A percentile compares a stretch with the other conserved stretches of the same genome.
These are phyloP conservation scores for Pholiota conissans DNA, from an alignment of 768 basidiomycete species.

Conservation along the genomic window DNA sequence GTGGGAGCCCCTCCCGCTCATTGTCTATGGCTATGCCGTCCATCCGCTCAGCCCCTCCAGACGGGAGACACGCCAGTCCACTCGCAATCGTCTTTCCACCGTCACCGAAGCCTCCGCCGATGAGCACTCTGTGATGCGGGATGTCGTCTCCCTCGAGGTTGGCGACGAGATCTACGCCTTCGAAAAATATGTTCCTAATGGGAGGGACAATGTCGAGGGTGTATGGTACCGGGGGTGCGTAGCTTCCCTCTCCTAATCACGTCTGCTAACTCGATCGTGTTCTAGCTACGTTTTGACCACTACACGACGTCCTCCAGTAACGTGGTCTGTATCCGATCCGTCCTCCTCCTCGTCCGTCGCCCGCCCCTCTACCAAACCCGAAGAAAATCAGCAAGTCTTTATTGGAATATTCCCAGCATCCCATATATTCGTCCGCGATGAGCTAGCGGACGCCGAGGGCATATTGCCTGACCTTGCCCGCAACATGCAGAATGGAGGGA, in stretches of 20 bases:
- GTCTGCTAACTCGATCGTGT: slow-evolving; percentile 7
- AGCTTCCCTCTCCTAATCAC: slow-evolving; percentile 7
- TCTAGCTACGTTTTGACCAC: slow-evolving; percentile 85
- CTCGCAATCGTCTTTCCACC: slow-evolving; percentile 56
- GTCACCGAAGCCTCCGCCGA: slow-evolving; percentile 65
- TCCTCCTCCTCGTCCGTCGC: slow-evolving; percentile 42
- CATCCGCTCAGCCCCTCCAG: slow-evolving; percentile 80
- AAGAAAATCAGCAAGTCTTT: slow-evolving; percentile 85
- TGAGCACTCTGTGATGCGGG: slow-evolving; percentile 64
- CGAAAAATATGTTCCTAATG: slow-evolving; percentile 79
- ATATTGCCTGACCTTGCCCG: slow-evolving; percentile 76
- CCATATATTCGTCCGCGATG: slow-evolving; percentile 84
- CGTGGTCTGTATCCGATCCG: slow-evolving; percentile 65
- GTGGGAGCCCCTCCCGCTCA: slow-evolving; percentile 57
- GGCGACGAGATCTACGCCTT: slow-evolving; percentile 98
- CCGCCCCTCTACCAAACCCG: slow-evolving; percentile 57
- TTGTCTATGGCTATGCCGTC: slow-evolving; percentile 91
- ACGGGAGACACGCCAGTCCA: slow-evolving; percentile 65
- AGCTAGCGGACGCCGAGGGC: slow-evolving; percentile 86
- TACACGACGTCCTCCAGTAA: slow-evolving; percentile 68
- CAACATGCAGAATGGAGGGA: slow-evolving; percentile 41
- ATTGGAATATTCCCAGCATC: slow-evolving; percentile 94
- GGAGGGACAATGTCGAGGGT: slow-evolving; percentile 69
- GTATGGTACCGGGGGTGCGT: slow-evolving; percentile 95
- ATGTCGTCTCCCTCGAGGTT: slow-evolving; percentile 86